These are phyloP conservation scores for Puccinia triticina DNA, from an alignment of 1,284 basidiomycete genomes.

Conservation along the genomic window DNA sequence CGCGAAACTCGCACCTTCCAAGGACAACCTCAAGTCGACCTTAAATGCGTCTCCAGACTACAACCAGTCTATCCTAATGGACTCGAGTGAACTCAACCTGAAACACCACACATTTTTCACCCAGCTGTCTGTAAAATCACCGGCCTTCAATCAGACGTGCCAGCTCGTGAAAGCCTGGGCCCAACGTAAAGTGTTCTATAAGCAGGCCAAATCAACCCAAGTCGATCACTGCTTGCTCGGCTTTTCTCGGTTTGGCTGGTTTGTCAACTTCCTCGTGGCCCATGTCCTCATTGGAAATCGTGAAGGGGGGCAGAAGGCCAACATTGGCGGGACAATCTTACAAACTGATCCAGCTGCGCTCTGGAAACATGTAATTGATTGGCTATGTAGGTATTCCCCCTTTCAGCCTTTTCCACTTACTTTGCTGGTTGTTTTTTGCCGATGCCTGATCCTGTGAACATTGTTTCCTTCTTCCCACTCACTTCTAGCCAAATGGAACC, in stretches of 20 bases:
- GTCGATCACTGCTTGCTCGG: slow-evolving; percentile 9
- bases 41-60: slow-evolving; percentile 69
- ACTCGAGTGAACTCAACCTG: slow-evolving; percentile 30
- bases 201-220: not conserved
- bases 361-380: slow-evolving; percentile 49
- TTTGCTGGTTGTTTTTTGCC: not conserved
- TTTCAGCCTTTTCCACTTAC: not conserved
- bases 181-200: slow-evolving; percentile 29
- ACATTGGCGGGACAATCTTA: not conserved
- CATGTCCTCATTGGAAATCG: slow-evolving; percentile 41
- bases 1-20: slow-evolving; percentile 70
- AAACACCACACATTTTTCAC: slow-evolving; percentile 39
- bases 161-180: slow-evolving; percentile 48
- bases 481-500: slow-evolving; percentile 38
- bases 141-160: slow-evolving; percentile 43
- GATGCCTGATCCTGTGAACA: not conserved
- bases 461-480: not conserved
- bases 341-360: slow-evolving; percentile 27
- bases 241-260: slow-evolving; percentile 46
- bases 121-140: slow-evolving; percentile 18
- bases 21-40: slow-evolving; percentile 70
- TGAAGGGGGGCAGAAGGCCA: slow-evolving; percentile 28
- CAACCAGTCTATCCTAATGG: slow-evolving; percentile 83
- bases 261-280: slow-evolving; percentile 44
- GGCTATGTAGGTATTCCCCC: slow-evolving; percentile 29